phyloP scores from a whole-genome alignment of 352 stramenopile genomes.

The Pythium coloratum region DNA sequence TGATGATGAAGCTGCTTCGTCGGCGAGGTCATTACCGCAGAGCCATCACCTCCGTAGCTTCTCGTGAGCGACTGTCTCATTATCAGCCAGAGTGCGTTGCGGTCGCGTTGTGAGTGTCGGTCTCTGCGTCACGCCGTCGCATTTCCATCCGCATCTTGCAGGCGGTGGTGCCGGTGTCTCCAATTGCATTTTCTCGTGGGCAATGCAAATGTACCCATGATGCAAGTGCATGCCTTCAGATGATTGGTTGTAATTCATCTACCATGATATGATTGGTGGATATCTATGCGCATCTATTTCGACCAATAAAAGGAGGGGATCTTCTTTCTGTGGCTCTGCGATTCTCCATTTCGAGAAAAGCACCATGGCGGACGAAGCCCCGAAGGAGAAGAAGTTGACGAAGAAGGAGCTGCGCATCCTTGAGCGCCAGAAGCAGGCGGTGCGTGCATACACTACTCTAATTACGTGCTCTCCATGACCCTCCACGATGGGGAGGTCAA shows the following conservation, averaged over 20 bases:
- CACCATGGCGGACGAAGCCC: slow-evolving; percentile 39
- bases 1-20: too few species aligned
- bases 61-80: too few species aligned
- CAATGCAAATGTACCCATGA: not conserved
- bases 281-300: slow-evolving; percentile 6
- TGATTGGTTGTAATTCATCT: not conserved
- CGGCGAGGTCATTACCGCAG: too few species aligned
- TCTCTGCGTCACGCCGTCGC: slow-evolving; percentile 4
- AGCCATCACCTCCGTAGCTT: too few species aligned
- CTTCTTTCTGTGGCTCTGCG: slow-evolving; percentile 31
- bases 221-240: too few species aligned
- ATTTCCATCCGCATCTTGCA: not conserved
- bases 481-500: not conserved
- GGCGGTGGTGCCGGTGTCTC: not conserved
- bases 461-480: not conserved
- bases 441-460: slow-evolving; percentile 21
- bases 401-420: slow-evolving; percentile 91
- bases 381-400: slow-evolving; percentile 83
- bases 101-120: not conserved
- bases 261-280: slow-evolving; percentile 13
- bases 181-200: slow-evolving; percentile 7
- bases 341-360: slow-evolving; percentile 16
- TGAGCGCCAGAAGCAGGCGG: slow-evolving; percentile 80
- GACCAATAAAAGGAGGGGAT: slow-evolving; percentile 26
- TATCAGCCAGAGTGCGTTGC: not conserved